Conservation (phyloP, 306 rosid species). For the Abrus pulchellus region DNA sequence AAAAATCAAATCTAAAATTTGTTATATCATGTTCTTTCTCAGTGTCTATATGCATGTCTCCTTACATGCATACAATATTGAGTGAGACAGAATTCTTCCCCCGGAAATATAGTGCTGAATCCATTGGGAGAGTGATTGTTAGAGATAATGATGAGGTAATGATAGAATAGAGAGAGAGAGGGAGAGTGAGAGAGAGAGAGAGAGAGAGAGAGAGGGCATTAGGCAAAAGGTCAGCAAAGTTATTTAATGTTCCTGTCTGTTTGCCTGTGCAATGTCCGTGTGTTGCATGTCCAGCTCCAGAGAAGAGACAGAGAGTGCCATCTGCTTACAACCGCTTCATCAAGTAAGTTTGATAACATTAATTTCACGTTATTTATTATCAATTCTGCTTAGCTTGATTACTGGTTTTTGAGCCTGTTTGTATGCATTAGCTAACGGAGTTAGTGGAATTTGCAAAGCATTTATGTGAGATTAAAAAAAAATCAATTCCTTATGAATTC, state of each 20-base stretch:
- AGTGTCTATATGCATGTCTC: slow-evolving; percentile 40
- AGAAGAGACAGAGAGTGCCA: slow-evolving; percentile 98
- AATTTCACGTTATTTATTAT: neutral
- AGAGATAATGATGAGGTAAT: slow-evolving; percentile 61
- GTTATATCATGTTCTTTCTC: slow-evolving; percentile 7
- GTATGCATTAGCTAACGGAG: too few relatives aligned
- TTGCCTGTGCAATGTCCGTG: slow-evolving; percentile 52
- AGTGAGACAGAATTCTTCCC: slow-evolving; percentile 53
- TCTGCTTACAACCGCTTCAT: slow-evolving; percentile 99
- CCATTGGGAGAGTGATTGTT: slow-evolving; percentile 59
- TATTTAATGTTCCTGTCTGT: slow-evolving; percentile 57
- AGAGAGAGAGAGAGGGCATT: neutral
- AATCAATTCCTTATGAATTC: too few relatives aligned
- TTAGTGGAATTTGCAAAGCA: too few relatives aligned
- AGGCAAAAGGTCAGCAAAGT: slow-evolving; percentile 47
- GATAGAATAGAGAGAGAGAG: slow-evolving; percentile 47
- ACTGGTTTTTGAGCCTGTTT: too few relatives aligned
- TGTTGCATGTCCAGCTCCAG: slow-evolving; percentile 86
- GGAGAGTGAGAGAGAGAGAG: neutral
- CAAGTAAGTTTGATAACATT: slow-evolving; percentile 68
- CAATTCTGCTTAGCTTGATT: neutral
- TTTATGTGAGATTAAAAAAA: too few relatives aligned
- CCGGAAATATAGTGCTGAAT: slow-evolving; percentile 58
- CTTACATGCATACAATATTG: slow-evolving; percentile 46
- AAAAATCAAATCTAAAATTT: neutral